Evolutionary conservation across 352 stramenopile species (phyloP).

Genomic region (Phytophthora nicotianae): DNA sequence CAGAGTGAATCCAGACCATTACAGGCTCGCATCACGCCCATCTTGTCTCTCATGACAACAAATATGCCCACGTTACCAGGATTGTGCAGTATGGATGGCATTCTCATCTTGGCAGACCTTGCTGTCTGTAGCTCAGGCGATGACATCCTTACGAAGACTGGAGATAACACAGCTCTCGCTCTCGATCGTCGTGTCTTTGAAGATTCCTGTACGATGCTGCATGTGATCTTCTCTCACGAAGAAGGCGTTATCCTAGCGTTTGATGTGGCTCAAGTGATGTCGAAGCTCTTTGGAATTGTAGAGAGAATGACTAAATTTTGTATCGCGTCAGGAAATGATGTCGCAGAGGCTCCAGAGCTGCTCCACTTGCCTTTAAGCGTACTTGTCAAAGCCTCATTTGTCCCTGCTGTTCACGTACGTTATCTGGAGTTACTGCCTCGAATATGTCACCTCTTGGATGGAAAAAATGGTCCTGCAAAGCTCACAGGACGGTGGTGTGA

Average conservation of each 20-base stretch:
- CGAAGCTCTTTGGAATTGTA: slow-evolving; percentile 57
- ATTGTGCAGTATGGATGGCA: slow-evolving; percentile 47
- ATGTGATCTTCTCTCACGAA: slow-evolving; percentile 49
- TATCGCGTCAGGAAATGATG: slow-evolving; percentile 3
- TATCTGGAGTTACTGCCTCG: slow-evolving; percentile 48
- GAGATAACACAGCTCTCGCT: not conserved
- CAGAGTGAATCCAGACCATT: slow-evolving; percentile 41
- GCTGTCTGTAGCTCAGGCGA: slow-evolving; percentile 17
- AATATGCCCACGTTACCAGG: slow-evolving; percentile 53
- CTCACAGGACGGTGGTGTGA: slow-evolving; percentile 29
- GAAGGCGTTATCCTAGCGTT: slow-evolving; percentile 53
- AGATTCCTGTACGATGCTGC: slow-evolving; percentile 54
- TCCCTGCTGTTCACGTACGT: slow-evolving; percentile 33
- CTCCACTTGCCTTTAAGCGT: slow-evolving; percentile 53
- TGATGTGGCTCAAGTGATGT: slow-evolving; percentile 51
- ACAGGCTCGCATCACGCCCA: slow-evolving; percentile 46
- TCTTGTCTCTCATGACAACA: slow-evolving; percentile 55
- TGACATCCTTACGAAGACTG: slow-evolving; percentile 1
- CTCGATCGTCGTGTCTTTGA: slow-evolving; percentile 41
- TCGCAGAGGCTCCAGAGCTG: slow-evolving; percentile 25
- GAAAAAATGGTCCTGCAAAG: slow-evolving; percentile 20
- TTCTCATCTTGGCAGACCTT: slow-evolving; percentile 44
- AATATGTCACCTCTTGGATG: slow-evolving; percentile 30
- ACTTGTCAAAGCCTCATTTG: slow-evolving; percentile 53
- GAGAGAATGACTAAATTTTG: slow-evolving; percentile 18